Evolutionary conservation across 768 basidiomycete genomes (phyloP).

Genomic region (Hericium rajendrae): DNA sequence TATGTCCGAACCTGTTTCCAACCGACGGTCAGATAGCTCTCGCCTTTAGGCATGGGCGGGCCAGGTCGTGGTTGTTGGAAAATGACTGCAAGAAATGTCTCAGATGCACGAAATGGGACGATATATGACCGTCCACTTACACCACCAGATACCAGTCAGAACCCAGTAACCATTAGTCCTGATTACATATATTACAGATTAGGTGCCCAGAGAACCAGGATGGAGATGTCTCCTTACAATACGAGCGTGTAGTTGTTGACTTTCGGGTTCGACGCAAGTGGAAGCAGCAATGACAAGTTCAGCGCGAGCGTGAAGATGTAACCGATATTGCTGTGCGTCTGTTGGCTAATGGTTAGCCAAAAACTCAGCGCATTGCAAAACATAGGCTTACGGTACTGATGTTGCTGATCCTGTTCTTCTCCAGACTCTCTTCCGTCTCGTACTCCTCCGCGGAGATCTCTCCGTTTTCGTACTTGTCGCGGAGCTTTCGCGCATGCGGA

Average conservation of each 20-base stretch:
- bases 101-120: neutral
- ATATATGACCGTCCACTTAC: slow-evolving; percentile 30
- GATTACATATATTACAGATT: neutral
- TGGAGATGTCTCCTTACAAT: slow-evolving; percentile 32
- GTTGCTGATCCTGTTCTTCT: slow-evolving; percentile 81
- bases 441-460: slow-evolving; percentile 54
- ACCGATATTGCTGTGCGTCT: slow-evolving; percentile 74
- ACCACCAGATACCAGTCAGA: slow-evolving; percentile 80
- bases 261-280: slow-evolving; percentile 43
- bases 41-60: slow-evolving; percentile 65
- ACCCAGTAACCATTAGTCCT: slow-evolving; percentile 76
- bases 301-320: slow-evolving; percentile 56
- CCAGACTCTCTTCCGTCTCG: slow-evolving; percentile 65
- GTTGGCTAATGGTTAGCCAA: neutral
- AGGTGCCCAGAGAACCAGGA: neutral
- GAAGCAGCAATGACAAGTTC: slow-evolving; percentile 63
- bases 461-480: slow-evolving; percentile 47
- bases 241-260: slow-evolving; percentile 71
- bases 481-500: slow-evolving; percentile 43
- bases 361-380: neutral
- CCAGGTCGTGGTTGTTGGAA: slow-evolving; percentile 82
- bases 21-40: slow-evolving; percentile 71
- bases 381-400: slow-evolving; percentile 55
- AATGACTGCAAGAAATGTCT: slow-evolving; percentile 39
- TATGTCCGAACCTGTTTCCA: slow-evolving; percentile 62